These are phyloP conservation scores for Cytidiella melzeri DNA, from an alignment of 768 basidiomycete species.

Conservation along the genomic window DNA sequence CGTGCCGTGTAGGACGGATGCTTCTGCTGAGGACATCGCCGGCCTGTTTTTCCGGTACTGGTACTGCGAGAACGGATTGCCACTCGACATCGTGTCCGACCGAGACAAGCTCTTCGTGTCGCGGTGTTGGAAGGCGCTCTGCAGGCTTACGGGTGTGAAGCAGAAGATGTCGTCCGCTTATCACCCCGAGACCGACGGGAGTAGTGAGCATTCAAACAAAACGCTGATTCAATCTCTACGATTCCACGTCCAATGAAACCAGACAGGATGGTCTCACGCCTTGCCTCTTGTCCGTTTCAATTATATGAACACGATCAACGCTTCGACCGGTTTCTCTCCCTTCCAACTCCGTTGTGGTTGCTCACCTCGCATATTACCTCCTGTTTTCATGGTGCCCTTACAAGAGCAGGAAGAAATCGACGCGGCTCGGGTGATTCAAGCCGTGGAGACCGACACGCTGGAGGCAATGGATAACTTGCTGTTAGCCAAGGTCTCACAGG, in stretches of 20 bases:
- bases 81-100: too few species aligned
- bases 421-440: constrained; percentile 1
- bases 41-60: constrained; percentile 21
- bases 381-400: not conserved
- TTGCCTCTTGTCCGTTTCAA: too few species aligned
- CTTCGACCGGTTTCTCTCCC: constrained; percentile 17
- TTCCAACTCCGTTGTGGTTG: constrained; percentile 18
- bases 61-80: constrained; percentile 21
- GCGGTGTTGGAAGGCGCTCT: constrained; percentile 28
- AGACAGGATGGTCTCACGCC: constrained; percentile 9
- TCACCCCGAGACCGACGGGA: constrained; percentile 33
- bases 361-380: too few species aligned
- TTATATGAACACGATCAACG: too few species aligned
- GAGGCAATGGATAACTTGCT: constrained; percentile 30
- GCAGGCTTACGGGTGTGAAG: constrained; percentile 20
- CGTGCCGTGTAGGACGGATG: constrained; percentile 6
- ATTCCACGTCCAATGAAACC: constrained; percentile 15
- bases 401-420: not conserved
- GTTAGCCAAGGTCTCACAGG: constrained; percentile 26
- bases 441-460: constrained; percentile 15
- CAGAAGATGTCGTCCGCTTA: too few species aligned
- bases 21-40: constrained; percentile 15
- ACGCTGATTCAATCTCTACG: constrained; percentile 21
- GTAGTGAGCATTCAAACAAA: constrained; percentile 24
- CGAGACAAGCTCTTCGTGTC: constrained; percentile 28